A percentile compares a stretch with the other conserved stretches of the same genome.
Conservation (phyloP, 176 grass and related monocot genomes). For the Oryza longistaminata region DNA sequence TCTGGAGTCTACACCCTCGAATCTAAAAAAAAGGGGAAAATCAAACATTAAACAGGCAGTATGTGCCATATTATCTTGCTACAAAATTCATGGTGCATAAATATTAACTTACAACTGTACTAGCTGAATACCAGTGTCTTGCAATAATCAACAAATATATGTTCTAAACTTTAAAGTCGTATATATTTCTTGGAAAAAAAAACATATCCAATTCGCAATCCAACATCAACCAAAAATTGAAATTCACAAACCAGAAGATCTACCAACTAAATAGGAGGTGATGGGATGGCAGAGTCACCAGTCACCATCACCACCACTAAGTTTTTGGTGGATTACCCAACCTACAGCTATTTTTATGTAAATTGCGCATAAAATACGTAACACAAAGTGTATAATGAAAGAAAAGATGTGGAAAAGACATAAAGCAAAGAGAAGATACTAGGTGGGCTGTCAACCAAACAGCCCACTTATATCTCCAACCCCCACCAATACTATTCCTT, state of each 20-base stretch:
- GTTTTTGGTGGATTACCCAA: too few species aligned
- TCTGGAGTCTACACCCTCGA: conserved; percentile 69
- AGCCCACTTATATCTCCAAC: too few species aligned
- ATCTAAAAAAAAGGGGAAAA: conserved; percentile 37
- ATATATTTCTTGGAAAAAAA: neutral
- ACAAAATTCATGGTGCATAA: neutral
- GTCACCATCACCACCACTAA: too few species aligned
- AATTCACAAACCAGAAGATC: neutral
- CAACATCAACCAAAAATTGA: neutral
- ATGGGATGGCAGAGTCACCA: too few species aligned
- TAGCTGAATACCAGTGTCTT: neutral
- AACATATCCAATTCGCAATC: neutral
- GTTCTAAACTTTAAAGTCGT: neutral
- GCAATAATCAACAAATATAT: neutral
- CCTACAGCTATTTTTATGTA: too few species aligned
- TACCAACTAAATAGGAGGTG: too few species aligned
- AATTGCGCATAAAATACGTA: too few species aligned
- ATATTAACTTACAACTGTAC: neutral
- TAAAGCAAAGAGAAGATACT: too few species aligned
- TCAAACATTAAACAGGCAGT: conserved; percentile 27
- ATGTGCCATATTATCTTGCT: neutral
- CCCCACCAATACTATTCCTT: too few species aligned
- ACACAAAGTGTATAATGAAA: too few species aligned
- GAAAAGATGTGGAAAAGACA: too few species aligned
- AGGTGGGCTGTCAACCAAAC: too few species aligned